Evolutionary conservation across 306 rosid genomes (phyloP), one percentile per base, ranked within the genome.

Genomic region (Cucumis melo): DNA sequence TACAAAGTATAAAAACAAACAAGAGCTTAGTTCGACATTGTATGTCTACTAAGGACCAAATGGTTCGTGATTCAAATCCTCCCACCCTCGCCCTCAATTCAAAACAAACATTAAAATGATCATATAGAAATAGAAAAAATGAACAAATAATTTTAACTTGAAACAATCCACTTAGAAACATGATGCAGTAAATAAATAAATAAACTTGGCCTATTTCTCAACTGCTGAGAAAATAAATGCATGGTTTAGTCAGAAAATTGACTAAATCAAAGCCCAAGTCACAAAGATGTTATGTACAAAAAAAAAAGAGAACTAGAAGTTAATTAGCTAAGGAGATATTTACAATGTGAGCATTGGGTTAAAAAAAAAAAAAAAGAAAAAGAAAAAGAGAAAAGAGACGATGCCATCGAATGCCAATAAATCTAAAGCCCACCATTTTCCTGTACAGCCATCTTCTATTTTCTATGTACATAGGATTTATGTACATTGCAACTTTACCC

Each of bases 361-460:
- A n/a, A n/a, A n/a, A n/a, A n/a, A n/a, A n/a, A 16, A 15, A 17
- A 56, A 56, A 58, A 54, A 23, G 6, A 16, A 19, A 57, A 56
- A 58, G 67, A 23, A 16, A 51, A 58, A 58, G 29, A 27, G 55
- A 75, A 5, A 24, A 27, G 36, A 55, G 65, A 56, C 67, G 36
- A 75, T 55, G 55, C 36, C 36, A 27, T 27, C 29, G 2, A 32
- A 32, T 32, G 36, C 53, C 67, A 36, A 55, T 75, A 56, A 75
- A 73, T 73, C 76, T 51, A 53, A 73, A 34, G 29, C 15, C 75
- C 59, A 23, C 15, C 75, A 51, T 54, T 78, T 78, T 80, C 78
- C 91, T 88, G 83, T 85, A 85, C 89, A 87, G 82, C 74, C 55
- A 68, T 64, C 48, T 55, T 57, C 67, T 38, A 34, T 42, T 27